phyloP scores from a whole-genome alignment of 176 grass and related monocot species.

The Lolium rigidum region DNA sequence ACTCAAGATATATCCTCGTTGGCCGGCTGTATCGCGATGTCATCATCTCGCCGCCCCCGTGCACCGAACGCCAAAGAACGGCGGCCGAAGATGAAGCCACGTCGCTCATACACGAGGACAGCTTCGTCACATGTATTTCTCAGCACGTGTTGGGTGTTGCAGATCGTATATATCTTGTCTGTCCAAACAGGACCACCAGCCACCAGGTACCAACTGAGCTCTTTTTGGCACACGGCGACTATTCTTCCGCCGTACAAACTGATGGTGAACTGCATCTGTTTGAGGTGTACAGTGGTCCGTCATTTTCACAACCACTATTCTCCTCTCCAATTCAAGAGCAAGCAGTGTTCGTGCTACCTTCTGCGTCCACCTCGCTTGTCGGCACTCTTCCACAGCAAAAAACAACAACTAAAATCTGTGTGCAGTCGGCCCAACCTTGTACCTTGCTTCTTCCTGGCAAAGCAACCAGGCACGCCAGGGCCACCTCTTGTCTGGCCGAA shows the following conservation, averaged over 20 bases:
- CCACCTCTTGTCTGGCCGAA: neutral
- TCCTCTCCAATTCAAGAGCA: neutral
- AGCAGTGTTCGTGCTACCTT: neutral
- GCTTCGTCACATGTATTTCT: too few species aligned
- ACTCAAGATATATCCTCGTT: too few species aligned
- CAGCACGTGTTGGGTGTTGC: too few species aligned
- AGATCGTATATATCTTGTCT: too few species aligned
- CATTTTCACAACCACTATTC: constrained; percentile 7
- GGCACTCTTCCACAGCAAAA: neutral
- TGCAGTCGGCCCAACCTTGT: constrained; percentile 1
- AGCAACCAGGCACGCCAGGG: neutral
- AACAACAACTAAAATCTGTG: neutral
- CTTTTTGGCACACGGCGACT: too few species aligned
- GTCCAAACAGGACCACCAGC: too few species aligned
- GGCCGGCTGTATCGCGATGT: too few species aligned
- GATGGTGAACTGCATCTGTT: neutral
- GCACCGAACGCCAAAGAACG: too few species aligned
- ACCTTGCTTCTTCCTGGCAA: neutral
- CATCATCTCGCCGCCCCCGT: too few species aligned
- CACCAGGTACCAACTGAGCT: too few species aligned
- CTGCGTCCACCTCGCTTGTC: neutral
- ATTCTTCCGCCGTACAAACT: neutral
- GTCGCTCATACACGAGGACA: too few species aligned
- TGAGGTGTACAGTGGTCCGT: neutral
- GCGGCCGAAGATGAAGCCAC: too few species aligned